Percentiles rank a stretch among this genome's conserved stretches.
phyloP scores from a whole-genome alignment of 2,329 filamentous ascomycete genomes.

The Colletotrichum sp. region DNA sequence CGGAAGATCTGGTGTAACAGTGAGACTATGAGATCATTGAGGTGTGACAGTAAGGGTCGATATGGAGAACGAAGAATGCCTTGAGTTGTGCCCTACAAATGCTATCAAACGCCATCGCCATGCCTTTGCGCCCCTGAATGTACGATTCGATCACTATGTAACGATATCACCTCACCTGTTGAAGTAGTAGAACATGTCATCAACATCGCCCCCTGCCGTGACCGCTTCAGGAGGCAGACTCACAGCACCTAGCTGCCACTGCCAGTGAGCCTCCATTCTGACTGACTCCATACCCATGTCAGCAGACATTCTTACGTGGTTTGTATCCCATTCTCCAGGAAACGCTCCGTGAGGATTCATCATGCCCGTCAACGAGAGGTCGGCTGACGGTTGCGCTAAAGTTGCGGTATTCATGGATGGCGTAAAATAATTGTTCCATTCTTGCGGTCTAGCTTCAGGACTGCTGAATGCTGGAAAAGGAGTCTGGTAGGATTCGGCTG shows the following conservation, averaged over 20 bases:
- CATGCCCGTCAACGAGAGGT: background rate
- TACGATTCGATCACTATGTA: background rate
- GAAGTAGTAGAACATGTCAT: constrained; percentile 22
- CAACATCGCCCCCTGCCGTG: constrained; percentile 22
- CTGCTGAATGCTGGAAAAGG: constrained; percentile 26
- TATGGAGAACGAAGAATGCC: background rate
- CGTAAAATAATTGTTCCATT: constrained; percentile 24
- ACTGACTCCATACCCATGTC: background rate
- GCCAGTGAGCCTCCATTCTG: background rate
- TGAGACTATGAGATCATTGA: background rate
- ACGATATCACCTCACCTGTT: background rate
- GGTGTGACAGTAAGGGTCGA: background rate
- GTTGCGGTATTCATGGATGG: background rate
- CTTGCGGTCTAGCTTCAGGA: constrained; percentile 26
- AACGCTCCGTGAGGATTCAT: background rate
- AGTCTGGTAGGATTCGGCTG: constrained; percentile 10
- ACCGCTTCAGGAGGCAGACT: constrained; percentile 23
- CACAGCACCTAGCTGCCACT: constrained; percentile 21
- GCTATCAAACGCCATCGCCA: background rate
- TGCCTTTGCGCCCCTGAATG: background rate
- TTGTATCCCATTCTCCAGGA: background rate
- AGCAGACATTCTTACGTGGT: background rate
- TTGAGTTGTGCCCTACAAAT: background rate
- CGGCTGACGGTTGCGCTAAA: background rate
- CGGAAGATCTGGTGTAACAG: background rate